Percentiles rank a stretch among this genome's conserved stretches.
Evolutionary conservation across 1,284 basidiomycete species (phyloP).

Genomic region (Jaminaea rosea): DNA sequence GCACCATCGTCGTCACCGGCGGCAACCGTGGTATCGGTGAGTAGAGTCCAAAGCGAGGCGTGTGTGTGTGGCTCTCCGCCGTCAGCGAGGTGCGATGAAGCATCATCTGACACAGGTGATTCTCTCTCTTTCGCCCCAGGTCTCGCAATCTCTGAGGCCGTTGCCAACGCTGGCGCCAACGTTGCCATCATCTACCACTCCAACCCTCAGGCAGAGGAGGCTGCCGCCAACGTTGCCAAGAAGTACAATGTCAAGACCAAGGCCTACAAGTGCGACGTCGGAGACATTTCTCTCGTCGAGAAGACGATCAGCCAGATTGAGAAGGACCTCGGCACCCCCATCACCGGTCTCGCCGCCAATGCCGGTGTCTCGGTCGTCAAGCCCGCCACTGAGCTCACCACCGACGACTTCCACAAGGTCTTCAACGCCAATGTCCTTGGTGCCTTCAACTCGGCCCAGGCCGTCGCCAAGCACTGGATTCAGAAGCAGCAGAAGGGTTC

Average conservation of each 20-base stretch:
- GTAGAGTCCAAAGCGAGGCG: conserved; percentile 9
- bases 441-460: conserved; percentile 46
- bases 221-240: conserved; percentile 39
- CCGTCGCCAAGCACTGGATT: conserved; percentile 45
- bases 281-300: conserved; percentile 39
- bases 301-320: conserved; percentile 38
- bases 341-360: conserved; percentile 43
- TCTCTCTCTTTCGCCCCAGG: conserved; percentile 12
- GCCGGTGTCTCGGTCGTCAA: conserved; percentile 45
- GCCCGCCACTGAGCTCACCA: conserved; percentile 44
- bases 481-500: conserved; percentile 43
- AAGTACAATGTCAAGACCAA: conserved; percentile 42
- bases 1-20: conserved; percentile 53
- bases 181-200: conserved; percentile 45
- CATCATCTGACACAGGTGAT: not conserved
- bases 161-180: conserved; percentile 43
- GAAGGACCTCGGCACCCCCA: conserved; percentile 34
- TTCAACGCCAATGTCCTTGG: conserved; percentile 47
- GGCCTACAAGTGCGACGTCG: conserved; percentile 48
- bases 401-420: conserved; percentile 45
- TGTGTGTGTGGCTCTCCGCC: not conserved
- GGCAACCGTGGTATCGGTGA: conserved; percentile 45
- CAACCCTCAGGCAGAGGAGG: conserved; percentile 44
- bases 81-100: too few species aligned
- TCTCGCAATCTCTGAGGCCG: conserved; percentile 43